Base-by-base conservation (phyloP, 208 protist genomes). In the Crithidia sp. region DNA sequence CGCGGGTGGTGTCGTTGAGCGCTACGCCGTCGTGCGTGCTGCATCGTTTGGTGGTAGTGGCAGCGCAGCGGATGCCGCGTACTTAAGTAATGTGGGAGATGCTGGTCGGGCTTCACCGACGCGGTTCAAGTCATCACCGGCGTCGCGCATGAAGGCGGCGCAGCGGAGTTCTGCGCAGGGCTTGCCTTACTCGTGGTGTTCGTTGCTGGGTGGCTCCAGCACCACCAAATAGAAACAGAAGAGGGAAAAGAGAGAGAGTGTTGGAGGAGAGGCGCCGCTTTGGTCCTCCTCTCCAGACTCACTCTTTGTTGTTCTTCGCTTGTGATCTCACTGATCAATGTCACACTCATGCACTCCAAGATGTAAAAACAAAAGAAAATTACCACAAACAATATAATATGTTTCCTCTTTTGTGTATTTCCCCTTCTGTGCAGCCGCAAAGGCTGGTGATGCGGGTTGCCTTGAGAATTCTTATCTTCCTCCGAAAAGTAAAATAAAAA, bases 171-270 rank as follows among this genome's bases (percentile, higher is more conserved):
- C 62, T 3, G 41, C 62, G 19, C 49, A 44, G 12, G 56, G 28
- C 16, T 13, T 45, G 28, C 40, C 62, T 4, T 56, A 57, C 62
- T 44, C 62, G 5, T 67, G 49, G 17, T 55, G 44, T 45, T 57
- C 62, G 12, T 49, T 67, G 19, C 62, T 67, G 0, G 62, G 37
- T 12, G 8, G 61, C 7, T 60, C 41, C 4, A 56, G 63, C 13
- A 77, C 64, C 5, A 76, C 71, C 14, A 76, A 76, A 17, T 76
- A 43, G 28, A 28, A 28, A 28, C 28, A 28, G 28, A 28, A 49
- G 2, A 49, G 45, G 2, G 45, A 49, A 13, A 49, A 2, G 45
- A 49, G 45, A 49, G 45, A 49, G 45, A 2, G 45, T 14, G 45
- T 14, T 49, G 45, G 7, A 49, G 12, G 45, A 2, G 7, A 28